A percentile compares a stretch with the other conserved stretches of the same genome.
These are phyloP conservation scores for Pterocarpus macrocarpus DNA, from an alignment of 306 rosid genomes.

Conservation along the genomic window DNA sequence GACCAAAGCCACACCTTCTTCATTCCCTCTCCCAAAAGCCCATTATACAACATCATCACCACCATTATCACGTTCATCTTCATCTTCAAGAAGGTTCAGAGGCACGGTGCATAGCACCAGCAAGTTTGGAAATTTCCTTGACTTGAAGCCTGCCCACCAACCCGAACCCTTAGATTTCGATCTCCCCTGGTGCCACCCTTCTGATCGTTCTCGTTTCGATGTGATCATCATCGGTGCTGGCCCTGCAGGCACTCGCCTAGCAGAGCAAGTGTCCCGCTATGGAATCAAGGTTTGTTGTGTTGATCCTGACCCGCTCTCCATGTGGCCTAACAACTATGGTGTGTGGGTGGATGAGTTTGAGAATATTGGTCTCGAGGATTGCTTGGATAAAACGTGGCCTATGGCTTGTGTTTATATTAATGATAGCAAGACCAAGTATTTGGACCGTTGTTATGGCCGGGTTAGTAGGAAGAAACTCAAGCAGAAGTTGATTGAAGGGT, in stretches of 20 bases:
- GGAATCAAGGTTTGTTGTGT: slow-evolving; percentile 85
- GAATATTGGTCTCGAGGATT: slow-evolving; percentile 64
- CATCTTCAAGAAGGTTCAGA: slow-evolving; percentile 44
- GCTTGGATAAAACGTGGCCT: slow-evolving; percentile 84
- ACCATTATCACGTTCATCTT: not conserved
- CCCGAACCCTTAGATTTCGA: slow-evolving; percentile 62
- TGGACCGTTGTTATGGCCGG: slow-evolving; percentile 74
- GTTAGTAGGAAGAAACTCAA: slow-evolving; percentile 74
- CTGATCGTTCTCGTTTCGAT: slow-evolving; percentile 56
- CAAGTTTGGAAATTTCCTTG: slow-evolving; percentile 69
- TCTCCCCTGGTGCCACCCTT: slow-evolving; percentile 64
- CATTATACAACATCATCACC: slow-evolving; percentile 4
- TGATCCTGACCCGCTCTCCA: slow-evolving; percentile 80
- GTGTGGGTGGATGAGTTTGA: slow-evolving; percentile 88
- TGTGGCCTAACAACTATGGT: slow-evolving; percentile 94
- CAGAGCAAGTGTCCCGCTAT: slow-evolving; percentile 71
- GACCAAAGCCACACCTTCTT: slow-evolving; percentile 26
- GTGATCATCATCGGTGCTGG: slow-evolving; percentile 79
- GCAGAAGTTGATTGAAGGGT: slow-evolving; percentile 57
- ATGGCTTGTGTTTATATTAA: slow-evolving; percentile 64
- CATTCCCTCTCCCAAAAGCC: slow-evolving; percentile 41
- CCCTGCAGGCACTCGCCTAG: slow-evolving; percentile 81
- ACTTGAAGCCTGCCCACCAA: slow-evolving; percentile 59
- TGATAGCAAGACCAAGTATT: slow-evolving; percentile 65
- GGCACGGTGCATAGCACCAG: slow-evolving; percentile 46